Evolutionary conservation across 371 early-diverging fungal genomes (phyloP).

Genomic region (Nematocida sp.): DNA sequence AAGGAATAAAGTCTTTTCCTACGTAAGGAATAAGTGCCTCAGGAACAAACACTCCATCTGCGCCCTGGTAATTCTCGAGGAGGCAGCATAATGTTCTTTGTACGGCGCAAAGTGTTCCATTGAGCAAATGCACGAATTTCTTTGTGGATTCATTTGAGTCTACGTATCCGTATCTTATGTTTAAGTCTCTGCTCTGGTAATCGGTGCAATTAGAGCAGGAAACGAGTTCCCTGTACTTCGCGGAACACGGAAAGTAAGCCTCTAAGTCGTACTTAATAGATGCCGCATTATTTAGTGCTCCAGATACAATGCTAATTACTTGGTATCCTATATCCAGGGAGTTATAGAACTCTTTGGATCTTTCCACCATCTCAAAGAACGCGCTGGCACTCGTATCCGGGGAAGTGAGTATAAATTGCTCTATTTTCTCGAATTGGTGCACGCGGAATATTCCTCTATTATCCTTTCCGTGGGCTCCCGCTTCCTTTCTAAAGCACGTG

Average conservation of each 20-base stretch:
- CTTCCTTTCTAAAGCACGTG: conserved; percentile 99
- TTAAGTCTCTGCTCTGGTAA: conserved; percentile 84
- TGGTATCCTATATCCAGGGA: conserved; percentile 80
- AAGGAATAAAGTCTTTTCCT: conserved; percentile 48
- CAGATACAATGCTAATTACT: conserved; percentile 88
- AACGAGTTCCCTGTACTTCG: conserved; percentile 93
- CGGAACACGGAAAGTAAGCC: conserved; percentile 91
- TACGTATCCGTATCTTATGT: conserved; percentile 90
- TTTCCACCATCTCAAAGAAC: conserved; percentile 88
- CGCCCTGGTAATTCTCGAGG: conserved; percentile 93
- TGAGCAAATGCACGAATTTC: conserved; percentile 94
- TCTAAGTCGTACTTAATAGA: conserved; percentile 99
- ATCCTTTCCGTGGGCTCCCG: conserved; percentile 96
- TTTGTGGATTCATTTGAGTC: conserved; percentile 72
- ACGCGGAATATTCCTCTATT: conserved; percentile 98
- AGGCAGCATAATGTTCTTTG: conserved; percentile 93
- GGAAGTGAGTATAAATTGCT: conserved; percentile 91
- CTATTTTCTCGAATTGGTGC: conserved; percentile 99
- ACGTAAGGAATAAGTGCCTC: conserved; percentile 69
- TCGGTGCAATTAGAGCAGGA: conserved; percentile 99
- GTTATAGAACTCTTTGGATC: conserved; percentile 90
- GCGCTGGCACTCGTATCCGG: conserved; percentile 92
- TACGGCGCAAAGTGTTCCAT: conserved; percentile 93
- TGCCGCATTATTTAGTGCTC: conserved; percentile 96
- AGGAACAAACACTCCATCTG: conserved; percentile 68